Base-by-base conservation (phyloP, 1,284 basidiomycete species). In the Melampsora americana region DNA sequence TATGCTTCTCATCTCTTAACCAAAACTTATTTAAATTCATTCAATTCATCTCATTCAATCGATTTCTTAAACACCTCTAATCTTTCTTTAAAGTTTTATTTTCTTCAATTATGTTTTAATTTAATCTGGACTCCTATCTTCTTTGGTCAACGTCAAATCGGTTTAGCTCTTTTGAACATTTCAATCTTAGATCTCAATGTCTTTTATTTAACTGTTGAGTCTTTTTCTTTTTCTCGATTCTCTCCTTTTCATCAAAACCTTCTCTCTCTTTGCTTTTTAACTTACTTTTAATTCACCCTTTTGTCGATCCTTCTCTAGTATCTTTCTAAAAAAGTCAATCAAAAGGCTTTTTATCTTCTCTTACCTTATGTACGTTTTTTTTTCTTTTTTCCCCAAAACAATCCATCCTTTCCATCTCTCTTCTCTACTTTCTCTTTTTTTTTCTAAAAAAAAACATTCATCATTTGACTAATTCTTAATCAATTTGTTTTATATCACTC, bases 91-190 rank as follows among this genome's bases (percentile, higher is more conserved):
- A 61, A 75, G 23, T 79, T 82, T 44, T 82, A 82, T 79, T 82
- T 79, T 77, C 75, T 70, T 23, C 81, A 82, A 78, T 78, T 82
- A 64, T 78, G 74, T 32, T 79, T 82, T 44, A 82, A 82, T 77
- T 78, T 74, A 23, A 23, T 79, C 62, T 82, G 81, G 81, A 79
- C 80, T 35, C 81, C 81, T 48, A 77, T 82, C 78, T 80, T 79
- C 78, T 82, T 82, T 30, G 81, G 80, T 48, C 66, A 78, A 32
- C 80, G 80, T 16, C 77, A 81, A 65, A 78, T 80, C 69, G 79
- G 79, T 7, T 69, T 80, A 2, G 81, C 79, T 16, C 73, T 82
- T 1, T 77, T 79, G 77, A 79, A 82, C 78, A 79, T 82, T 64
- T 60, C 77, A n/a, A 79, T 80, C 11, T 78, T 82, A n/a, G 81